Conservation (phyloP, 176 grass and related monocot genomes). For the Aegilops bicornis region DNA sequence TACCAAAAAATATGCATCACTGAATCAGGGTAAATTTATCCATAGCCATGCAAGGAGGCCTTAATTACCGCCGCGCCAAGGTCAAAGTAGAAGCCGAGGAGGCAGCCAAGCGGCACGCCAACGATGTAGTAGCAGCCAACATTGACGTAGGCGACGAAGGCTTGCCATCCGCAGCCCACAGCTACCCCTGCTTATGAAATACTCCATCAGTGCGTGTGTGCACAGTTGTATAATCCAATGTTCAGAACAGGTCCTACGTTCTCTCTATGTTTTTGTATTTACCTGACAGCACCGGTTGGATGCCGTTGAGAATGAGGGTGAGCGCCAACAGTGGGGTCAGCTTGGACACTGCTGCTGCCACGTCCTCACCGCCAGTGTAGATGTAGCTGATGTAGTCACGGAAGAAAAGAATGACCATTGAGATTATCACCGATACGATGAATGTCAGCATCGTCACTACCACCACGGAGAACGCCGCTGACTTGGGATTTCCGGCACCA, state of each 20-base stretch:
- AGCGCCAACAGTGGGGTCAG: conserved; percentile 55
- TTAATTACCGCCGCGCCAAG: background rate
- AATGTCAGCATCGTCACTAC: background rate
- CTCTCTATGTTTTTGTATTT: background rate
- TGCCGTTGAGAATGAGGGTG: conserved; percentile 42
- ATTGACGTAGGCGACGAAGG: background rate
- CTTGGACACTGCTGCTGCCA: conserved; percentile 62
- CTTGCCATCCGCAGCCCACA: background rate
- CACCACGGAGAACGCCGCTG: conserved; percentile 16
- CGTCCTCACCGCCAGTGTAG: conserved; percentile 29
- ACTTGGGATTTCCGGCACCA: too few species aligned
- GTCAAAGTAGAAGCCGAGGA: background rate
- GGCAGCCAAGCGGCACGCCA: background rate
- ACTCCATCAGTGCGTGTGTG: background rate
- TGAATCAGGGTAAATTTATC: too few species aligned
- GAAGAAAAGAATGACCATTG: conserved; percentile 26
- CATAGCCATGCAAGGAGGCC: background rate
- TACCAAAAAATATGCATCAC: background rate
- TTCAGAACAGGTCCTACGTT: too few species aligned
- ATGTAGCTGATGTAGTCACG: conserved; percentile 39
- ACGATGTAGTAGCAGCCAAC: background rate
- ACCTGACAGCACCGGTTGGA: conserved; percentile 58
- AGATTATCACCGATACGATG: background rate
- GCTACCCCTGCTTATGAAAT: background rate
- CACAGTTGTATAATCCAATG: too few species aligned